phyloP scores from a whole-genome alignment of 169 alveolate species.

The Plasmodium gonderi region DNA sequence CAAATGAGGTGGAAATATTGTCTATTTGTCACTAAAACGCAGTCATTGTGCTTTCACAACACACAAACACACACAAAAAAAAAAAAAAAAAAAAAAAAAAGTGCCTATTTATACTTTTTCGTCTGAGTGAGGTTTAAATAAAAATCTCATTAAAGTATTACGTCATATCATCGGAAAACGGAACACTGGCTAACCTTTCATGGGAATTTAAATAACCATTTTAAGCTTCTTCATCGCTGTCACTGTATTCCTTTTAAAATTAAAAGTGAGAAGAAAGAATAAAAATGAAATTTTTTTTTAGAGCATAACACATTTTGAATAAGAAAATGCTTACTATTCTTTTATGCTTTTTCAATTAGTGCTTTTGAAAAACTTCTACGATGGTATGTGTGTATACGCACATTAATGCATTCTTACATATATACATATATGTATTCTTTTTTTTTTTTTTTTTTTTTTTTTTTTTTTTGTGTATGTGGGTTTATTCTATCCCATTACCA shows the following conservation, averaged over 20 bases:
- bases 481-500: conserved; percentile 21
- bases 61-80: too few species aligned
- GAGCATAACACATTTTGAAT: background rate
- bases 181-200: background rate
- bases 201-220: background rate
- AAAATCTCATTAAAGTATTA: too few species aligned
- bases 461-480: too few species aligned
- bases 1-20: background rate
- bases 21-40: too few species aligned
- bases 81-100: too few species aligned
- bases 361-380: background rate
- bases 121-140: too few species aligned
- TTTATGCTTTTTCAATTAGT: background rate
- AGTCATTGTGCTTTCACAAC: too few species aligned
- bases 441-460: conserved; percentile 7
- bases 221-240: conserved; percentile 55
- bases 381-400: background rate
- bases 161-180: too few species aligned
- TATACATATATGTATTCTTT: background rate
- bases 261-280: background rate
- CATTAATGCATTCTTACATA: too few species aligned
- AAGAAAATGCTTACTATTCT: background rate
- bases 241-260: conserved; percentile 31
- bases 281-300: background rate
- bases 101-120: too few species aligned